Evolutionary conservation across 2,329 filamentous ascomycete species (phyloP).

Genomic region (Aspergillus transmontanensis): DNA sequence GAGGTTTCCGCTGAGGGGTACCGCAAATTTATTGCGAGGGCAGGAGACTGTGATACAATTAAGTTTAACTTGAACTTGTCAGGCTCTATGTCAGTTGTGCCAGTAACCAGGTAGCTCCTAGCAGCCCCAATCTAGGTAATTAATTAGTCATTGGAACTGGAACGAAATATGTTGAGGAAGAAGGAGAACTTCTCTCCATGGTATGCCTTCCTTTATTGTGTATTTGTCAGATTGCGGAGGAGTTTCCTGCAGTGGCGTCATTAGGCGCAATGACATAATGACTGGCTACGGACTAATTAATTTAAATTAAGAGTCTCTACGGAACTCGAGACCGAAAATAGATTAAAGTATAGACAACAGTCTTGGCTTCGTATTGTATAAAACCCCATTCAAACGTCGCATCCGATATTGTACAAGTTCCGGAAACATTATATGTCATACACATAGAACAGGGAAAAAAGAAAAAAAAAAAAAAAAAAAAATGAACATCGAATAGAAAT

Average conservation of each 20-base stretch:
- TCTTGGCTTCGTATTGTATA: not conserved
- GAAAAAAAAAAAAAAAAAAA: conserved; percentile 6
- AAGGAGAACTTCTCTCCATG: too few relatives aligned
- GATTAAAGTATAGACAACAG: not conserved
- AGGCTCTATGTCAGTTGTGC: not conserved
- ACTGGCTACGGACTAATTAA: not conserved
- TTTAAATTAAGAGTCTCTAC: not conserved
- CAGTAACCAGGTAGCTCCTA: not conserved
- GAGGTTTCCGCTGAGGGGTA: conserved; percentile 3
- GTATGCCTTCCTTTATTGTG: not conserved
- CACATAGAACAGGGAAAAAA: conserved; percentile 4
- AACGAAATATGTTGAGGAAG: conserved; percentile 7
- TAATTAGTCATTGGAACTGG: not conserved
- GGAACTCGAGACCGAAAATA: not conserved
- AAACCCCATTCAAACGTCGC: conserved; percentile 11
- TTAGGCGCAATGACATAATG: conserved; percentile 16
- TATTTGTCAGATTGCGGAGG: conserved; percentile 1
- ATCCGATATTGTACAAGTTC: conserved; percentile 31
- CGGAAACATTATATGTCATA: conserved; percentile 26
- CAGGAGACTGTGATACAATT: not conserved
- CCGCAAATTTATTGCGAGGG: not conserved
- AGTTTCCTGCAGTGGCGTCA: conserved; percentile 15
- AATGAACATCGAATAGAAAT: conserved; percentile 17
- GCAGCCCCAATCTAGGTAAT: not conserved
- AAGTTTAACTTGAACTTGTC: not conserved